These are phyloP conservation scores for Artemisia tridentata DNA, from an alignment of 129 eudicot genomes.

Conservation along the genomic window DNA sequence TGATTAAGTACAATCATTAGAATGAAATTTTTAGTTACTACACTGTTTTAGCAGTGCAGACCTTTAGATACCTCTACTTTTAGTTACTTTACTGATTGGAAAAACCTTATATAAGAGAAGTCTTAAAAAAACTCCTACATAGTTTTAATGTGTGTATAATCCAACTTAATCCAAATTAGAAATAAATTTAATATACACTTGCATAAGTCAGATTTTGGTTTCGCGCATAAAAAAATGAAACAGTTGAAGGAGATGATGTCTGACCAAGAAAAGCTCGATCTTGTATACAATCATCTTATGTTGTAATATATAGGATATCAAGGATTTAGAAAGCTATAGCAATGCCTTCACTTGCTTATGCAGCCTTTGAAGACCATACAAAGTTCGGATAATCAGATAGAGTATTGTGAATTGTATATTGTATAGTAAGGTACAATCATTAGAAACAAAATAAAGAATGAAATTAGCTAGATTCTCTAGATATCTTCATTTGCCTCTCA, in stretches of 20 bases:
- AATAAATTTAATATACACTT: too few relatives aligned
- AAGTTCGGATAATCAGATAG: not conserved
- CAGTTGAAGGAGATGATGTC: not conserved
- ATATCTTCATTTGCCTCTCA: conserved; percentile 5
- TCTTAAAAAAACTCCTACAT: too few relatives aligned
- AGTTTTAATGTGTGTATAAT: too few relatives aligned
- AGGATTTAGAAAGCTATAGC: conserved; percentile 10
- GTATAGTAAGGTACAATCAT: not conserved
- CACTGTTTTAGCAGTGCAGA: conserved; percentile 9
- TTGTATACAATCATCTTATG: conserved; percentile 7
- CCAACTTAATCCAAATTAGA: too few relatives aligned
- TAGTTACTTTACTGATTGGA: not conserved
- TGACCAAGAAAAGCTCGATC: conserved; percentile 11
- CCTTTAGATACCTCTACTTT: conserved; percentile 12
- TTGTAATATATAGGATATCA: conserved; percentile 1
- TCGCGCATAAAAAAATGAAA: too few relatives aligned
- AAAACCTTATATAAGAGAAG: not conserved
- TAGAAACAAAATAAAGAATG: not conserved
- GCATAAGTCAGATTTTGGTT: not conserved
- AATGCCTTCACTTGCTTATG: not conserved
- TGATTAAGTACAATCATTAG: too few relatives aligned
- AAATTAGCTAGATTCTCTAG: not conserved
- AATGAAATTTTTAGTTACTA: not conserved
- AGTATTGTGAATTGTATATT: not conserved
- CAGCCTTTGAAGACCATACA: too few relatives aligned